Conservation (phyloP, 176 grass and related monocot genomes). For the Oryza meyeriana region DNA sequence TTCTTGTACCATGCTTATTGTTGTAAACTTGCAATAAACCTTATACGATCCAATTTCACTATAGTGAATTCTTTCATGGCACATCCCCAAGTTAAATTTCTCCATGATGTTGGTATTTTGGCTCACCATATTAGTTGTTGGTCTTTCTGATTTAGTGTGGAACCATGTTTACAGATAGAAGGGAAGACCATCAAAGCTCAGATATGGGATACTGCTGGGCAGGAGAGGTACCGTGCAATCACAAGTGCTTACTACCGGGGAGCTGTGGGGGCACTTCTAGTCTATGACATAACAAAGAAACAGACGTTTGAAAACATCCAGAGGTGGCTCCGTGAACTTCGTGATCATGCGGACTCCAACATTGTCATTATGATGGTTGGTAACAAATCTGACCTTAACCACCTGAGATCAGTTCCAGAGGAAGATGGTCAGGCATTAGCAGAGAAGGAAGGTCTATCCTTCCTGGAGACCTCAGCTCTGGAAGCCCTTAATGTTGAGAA, state of each 20-base stretch:
- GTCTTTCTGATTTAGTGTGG: constrained; percentile 20
- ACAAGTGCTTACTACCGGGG: constrained; percentile 79
- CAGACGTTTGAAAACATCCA: constrained; percentile 69
- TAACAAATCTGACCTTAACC: constrained; percentile 68
- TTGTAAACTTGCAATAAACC: not conserved
- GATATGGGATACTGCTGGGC: constrained; percentile 75
- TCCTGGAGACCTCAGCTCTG: constrained; percentile 64
- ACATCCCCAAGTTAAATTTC: not conserved
- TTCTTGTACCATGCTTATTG: not conserved
- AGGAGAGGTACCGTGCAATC: constrained; percentile 72
- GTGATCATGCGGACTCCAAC: constrained; percentile 70
- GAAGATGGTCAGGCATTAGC: constrained; percentile 60
- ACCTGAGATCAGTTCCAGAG: constrained; percentile 59
- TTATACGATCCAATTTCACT: not conserved
- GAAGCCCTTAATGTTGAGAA: constrained; percentile 71
- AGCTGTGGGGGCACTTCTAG: constrained; percentile 71
- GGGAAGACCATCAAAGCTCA: constrained; percentile 68
- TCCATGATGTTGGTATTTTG: not conserved
- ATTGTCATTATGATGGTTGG: constrained; percentile 81
- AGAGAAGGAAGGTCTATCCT: constrained; percentile 64
- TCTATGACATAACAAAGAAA: constrained; percentile 73
- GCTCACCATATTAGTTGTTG: not conserved
- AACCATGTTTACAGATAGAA: constrained; percentile 44
- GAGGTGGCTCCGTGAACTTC: constrained; percentile 68
- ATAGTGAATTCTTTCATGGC: not conserved